Evolutionary conservation across 2,329 filamentous ascomycete species (phyloP).

Genomic region (Pseudocercospora vitis): DNA sequence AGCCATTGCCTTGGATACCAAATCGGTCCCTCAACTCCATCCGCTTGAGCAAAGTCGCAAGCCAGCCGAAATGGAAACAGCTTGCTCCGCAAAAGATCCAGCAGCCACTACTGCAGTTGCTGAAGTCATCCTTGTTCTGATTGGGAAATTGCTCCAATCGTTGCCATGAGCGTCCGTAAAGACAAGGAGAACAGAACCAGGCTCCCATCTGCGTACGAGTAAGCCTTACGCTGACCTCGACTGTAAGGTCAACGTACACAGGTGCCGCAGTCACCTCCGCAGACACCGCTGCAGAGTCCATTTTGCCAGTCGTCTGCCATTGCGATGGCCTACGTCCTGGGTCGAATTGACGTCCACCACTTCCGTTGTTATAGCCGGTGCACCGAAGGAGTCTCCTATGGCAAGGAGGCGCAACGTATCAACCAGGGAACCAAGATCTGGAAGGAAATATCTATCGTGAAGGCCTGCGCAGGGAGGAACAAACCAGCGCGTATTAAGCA

Average conservation of each 20-base stretch:
- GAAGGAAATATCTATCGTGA: no score
- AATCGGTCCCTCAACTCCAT: constrained; percentile 2
- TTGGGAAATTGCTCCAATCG: constrained; percentile 1
- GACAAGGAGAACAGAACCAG: constrained; percentile 7
- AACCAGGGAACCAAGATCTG: no score
- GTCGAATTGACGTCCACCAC: no score
- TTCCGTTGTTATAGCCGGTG: no score
- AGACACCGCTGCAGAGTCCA: neutral
- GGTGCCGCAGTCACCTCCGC: constrained; percentile 8
- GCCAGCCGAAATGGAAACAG: constrained; percentile 4
- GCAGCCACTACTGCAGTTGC: constrained; percentile 3
- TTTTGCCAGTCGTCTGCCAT: constrained; percentile 9
- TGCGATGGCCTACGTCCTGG: neutral
- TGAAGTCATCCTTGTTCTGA: constrained; percentile 2
- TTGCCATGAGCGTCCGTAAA: constrained; percentile 1
- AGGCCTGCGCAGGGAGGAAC: no score
- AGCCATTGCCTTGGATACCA: constrained; percentile 3
- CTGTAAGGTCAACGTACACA: neutral
- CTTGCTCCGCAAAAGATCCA: constrained; percentile 6
- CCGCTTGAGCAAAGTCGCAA: neutral
- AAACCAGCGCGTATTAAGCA: neutral
- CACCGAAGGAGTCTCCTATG: no score
- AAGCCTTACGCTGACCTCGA: neutral
- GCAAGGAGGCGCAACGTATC: no score
- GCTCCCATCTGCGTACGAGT: neutral